These are phyloP conservation scores for Calcarisporium arbuscula DNA, from an alignment of 2,329 filamentous ascomycete genomes.

Conservation along the genomic window DNA sequence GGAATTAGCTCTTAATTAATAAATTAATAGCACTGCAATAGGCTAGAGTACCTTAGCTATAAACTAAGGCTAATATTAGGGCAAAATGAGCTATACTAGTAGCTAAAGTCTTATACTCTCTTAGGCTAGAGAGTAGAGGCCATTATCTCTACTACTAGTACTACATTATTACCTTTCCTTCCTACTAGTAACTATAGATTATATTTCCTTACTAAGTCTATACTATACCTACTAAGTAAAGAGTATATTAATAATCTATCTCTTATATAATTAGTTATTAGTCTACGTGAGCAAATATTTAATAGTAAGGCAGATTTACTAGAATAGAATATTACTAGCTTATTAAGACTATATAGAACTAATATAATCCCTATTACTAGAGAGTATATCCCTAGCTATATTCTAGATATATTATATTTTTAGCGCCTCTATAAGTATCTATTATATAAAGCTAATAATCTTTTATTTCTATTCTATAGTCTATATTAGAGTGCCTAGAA, in stretches of 20 bases:
- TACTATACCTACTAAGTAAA: neutral
- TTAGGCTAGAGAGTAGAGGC: constrained; percentile 1
- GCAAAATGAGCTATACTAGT: neutral
- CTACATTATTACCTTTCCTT: constrained; percentile 1
- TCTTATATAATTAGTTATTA: no score
- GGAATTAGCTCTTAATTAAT: neutral
- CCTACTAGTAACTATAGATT: neutral
- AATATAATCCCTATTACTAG: no score
- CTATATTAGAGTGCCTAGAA: neutral
- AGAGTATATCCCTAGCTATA: no score
- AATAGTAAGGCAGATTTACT: no score
- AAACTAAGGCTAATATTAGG: neutral
- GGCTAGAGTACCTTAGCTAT: neutral
- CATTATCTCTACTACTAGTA: neutral
- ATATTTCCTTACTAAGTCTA: neutral
- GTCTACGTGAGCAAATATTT: no score
- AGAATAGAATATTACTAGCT: no score
- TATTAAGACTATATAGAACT: no score
- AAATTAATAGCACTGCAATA: neutral
- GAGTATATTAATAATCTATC: no score
- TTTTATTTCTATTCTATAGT: constrained; percentile 1
- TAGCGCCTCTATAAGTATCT: neutral
- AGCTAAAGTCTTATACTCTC: constrained; percentile 1
- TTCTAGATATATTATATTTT: neutral
- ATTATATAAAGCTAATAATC: neutral